Conservation (phyloP, 345 rosid species). For the Arabidopsis arenosa region DNA sequence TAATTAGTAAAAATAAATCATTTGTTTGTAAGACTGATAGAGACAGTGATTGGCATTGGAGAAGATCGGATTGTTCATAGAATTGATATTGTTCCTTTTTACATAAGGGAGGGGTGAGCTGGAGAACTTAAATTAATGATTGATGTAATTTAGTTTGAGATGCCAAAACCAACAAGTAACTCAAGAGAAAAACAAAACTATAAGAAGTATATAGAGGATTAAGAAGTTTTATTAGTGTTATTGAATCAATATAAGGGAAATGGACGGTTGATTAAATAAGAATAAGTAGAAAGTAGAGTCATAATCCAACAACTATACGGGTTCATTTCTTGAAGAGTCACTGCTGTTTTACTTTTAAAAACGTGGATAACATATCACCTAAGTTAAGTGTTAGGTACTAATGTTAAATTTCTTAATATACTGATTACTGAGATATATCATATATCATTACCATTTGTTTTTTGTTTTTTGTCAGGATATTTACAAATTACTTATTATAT, state of each 20-base stretch:
- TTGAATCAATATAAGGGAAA: slow-evolving; percentile 1
- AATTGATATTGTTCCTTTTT: slow-evolving; percentile 7
- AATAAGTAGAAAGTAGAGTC: slow-evolving; percentile 24
- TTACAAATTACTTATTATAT: neutral
- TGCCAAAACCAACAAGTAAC: slow-evolving; percentile 35
- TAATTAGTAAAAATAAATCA: neutral
- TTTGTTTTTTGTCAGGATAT: neutral
- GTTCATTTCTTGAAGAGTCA: slow-evolving; percentile 5
- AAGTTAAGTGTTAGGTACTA: slow-evolving; percentile 24
- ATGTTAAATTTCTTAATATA: neutral
- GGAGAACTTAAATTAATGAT: slow-evolving; percentile 5
- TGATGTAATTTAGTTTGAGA: neutral
- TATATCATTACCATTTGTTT: neutral
- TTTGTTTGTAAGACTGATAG: slow-evolving; percentile 2
- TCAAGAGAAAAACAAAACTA: slow-evolving; percentile 20
- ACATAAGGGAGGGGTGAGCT: slow-evolving; percentile 15
- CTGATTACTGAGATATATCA: neutral
- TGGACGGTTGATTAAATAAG: neutral
- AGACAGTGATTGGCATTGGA: slow-evolving; percentile 20
- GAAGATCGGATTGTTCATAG: neutral
- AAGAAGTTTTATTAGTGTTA: slow-evolving; percentile 10
- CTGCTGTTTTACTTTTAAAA: neutral
- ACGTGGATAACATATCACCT: slow-evolving; percentile 19
- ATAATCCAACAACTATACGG: slow-evolving; percentile 4
- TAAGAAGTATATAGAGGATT: neutral